A percentile compares a stretch with the other conserved stretches of the same genome.
Conservation (phyloP, 345 rosid species). For the Citrus reticulata region DNA sequence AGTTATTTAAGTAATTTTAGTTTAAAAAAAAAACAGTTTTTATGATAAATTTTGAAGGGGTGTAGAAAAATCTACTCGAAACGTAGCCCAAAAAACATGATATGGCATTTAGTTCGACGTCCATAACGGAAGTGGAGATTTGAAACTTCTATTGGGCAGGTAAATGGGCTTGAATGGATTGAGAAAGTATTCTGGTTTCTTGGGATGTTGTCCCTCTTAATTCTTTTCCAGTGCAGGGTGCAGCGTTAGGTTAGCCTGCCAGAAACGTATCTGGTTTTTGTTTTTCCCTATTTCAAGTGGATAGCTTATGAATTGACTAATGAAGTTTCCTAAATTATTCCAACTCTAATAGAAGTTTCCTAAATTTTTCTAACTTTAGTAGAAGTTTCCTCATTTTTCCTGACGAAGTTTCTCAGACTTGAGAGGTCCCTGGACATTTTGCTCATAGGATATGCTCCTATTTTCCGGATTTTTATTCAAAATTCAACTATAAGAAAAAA, state of each 20-base stretch:
- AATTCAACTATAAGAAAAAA: too few relatives aligned
- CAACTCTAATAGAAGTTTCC: too few relatives aligned
- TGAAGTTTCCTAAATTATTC: background rate
- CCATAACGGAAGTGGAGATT: background rate
- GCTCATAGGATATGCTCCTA: too few relatives aligned
- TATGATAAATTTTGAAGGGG: too few relatives aligned
- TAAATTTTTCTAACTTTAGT: too few relatives aligned
- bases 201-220: background rate
- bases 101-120: background rate
- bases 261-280: background rate
- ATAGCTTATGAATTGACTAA: background rate
- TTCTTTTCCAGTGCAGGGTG: too few relatives aligned
- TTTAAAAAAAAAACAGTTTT: too few relatives aligned
- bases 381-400: background rate
- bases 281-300: background rate
- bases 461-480: too few relatives aligned
- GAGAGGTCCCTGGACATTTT: background rate
- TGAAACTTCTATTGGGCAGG: background rate
- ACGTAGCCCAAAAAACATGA: too few relatives aligned
- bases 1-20: too few relatives aligned
- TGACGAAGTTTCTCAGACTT: background rate
- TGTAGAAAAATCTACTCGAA: too few relatives aligned
- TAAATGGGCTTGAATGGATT: background rate
- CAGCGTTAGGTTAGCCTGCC: too few relatives aligned
- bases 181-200: background rate